A percentile compares a stretch with the other conserved stretches of the same genome.
Evolutionary conservation across 345 rosid species (phyloP).

Genomic region (Euphorbia tirucalli): DNA sequence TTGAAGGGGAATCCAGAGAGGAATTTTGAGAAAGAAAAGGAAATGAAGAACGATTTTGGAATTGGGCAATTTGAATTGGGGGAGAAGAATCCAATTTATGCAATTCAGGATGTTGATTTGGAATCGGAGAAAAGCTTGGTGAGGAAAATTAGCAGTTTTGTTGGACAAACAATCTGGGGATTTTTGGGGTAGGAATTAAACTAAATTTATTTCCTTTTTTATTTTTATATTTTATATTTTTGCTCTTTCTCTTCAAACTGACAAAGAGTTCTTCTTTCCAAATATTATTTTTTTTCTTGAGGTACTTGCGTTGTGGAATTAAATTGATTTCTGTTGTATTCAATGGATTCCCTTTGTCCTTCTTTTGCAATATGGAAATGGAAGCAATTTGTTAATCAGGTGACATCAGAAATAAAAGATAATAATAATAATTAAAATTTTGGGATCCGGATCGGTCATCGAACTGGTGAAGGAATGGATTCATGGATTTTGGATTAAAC

Average conservation of each 20-base stretch:
- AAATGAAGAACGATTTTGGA: too few species aligned
- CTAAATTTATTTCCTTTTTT: background rate
- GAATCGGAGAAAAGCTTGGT: slow-evolving; percentile 32
- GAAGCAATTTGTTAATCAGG: too few species aligned
- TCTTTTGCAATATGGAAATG: background rate
- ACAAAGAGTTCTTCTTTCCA: background rate
- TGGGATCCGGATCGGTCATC: too few species aligned
- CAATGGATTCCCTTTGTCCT: background rate
- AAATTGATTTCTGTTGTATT: background rate
- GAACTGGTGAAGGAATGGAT: too few species aligned
- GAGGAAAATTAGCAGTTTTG: slow-evolving; percentile 33
- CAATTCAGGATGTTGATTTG: too few species aligned
- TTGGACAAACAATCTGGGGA: slow-evolving; percentile 38
- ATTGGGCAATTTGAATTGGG: too few species aligned
- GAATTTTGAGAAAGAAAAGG: too few species aligned
- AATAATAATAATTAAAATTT: too few species aligned
- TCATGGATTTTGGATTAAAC: too few species aligned
- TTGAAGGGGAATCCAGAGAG: background rate
- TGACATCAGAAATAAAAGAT: too few species aligned
- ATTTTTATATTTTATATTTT: background rate
- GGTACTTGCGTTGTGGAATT: background rate
- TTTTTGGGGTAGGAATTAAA: slow-evolving; percentile 10
- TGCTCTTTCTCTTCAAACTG: background rate
- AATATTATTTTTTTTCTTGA: background rate
- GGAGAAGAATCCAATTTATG: background rate